phyloP scores from a whole-genome alignment of 257 asterid species.

The Fraxinus americana region DNA sequence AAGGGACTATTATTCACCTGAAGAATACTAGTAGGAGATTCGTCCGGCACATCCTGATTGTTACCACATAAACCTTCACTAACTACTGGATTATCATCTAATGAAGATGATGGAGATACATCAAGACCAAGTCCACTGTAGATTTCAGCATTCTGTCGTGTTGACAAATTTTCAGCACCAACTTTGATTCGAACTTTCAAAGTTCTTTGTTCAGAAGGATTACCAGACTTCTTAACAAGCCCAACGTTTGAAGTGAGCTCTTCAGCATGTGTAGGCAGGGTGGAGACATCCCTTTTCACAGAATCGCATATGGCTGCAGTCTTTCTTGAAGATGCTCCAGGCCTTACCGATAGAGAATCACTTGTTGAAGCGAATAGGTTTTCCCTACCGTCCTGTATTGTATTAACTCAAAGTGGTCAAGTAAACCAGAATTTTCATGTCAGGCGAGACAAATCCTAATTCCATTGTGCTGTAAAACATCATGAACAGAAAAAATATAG shows the following conservation, averaged over 20 bases:
- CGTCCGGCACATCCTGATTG: constrained; percentile 48
- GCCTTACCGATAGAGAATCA: constrained; percentile 55
- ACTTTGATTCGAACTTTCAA: constrained; percentile 91
- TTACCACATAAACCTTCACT: constrained; percentile 58
- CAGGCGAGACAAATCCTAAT: constrained; percentile 2
- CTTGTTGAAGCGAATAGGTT: constrained; percentile 52
- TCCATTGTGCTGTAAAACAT: neutral
- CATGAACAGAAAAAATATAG: constrained; percentile 1
- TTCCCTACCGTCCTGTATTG: constrained; percentile 66
- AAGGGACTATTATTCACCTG: constrained; percentile 60
- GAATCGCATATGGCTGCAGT: constrained; percentile 39
- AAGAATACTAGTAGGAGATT: constrained; percentile 89
- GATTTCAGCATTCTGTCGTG: constrained; percentile 79
- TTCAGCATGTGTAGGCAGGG: constrained; percentile 46
- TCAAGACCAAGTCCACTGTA: constrained; percentile 95
- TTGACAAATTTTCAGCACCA: constrained; percentile 67
- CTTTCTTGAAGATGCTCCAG: constrained; percentile 50
- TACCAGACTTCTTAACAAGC: constrained; percentile 38
- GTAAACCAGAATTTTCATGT: constrained; percentile 23
- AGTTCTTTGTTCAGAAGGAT: constrained; percentile 59
- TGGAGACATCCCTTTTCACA: constrained; percentile 38
- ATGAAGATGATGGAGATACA: constrained; percentile 85
- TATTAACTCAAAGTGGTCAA: constrained; percentile 37
- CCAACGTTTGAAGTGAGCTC: constrained; percentile 50
- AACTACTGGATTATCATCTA: constrained; percentile 68